phyloP scores from a whole-genome alignment of 768 basidiomycete species.

The Mycena galericulata region DNA sequence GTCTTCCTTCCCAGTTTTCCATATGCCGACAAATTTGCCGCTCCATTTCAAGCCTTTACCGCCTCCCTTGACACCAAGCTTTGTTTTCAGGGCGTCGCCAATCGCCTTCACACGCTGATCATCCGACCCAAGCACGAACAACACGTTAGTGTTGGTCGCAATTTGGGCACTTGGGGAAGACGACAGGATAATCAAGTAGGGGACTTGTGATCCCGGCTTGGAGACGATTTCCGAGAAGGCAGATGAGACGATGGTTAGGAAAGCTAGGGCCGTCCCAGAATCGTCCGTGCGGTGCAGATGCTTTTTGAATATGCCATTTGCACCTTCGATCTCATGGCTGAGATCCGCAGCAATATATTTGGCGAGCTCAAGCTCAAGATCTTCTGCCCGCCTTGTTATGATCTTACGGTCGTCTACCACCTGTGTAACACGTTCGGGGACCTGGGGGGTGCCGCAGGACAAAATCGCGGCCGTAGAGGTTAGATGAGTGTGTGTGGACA shows the following conservation, averaged over 20 bases:
- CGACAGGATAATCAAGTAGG: constrained; percentile 66
- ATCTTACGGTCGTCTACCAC: constrained; percentile 76
- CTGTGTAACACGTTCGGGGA: constrained; percentile 76
- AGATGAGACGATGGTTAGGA: constrained; percentile 68
- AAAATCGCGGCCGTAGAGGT: constrained; percentile 68
- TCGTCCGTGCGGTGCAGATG: constrained; percentile 74
- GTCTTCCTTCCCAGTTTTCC: constrained; percentile 64
- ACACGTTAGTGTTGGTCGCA: constrained; percentile 59
- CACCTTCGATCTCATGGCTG: constrained; percentile 48
- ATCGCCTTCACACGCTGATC: constrained; percentile 68
- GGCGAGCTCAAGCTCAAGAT: constrained; percentile 77
- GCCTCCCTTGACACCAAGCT: constrained; percentile 78
- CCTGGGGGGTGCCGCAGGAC: constrained; percentile 74
- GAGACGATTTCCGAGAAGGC: constrained; percentile 51
- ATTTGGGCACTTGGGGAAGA: constrained; percentile 74
- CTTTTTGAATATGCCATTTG: constrained; percentile 53
- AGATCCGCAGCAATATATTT: constrained; percentile 57
- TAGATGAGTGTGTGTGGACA: constrained; percentile 67
- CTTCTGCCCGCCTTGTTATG: constrained; percentile 74
- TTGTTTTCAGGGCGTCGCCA: constrained; percentile 68
- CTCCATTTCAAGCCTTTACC: constrained; percentile 84
- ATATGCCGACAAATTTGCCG: constrained; percentile 76
- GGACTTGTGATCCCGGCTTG: constrained; percentile 36
- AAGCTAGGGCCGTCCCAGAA: constrained; percentile 65
- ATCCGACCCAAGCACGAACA: constrained; percentile 72